Conservation (phyloP, 805 yeast species). For the Lachancea cidri region DNA sequence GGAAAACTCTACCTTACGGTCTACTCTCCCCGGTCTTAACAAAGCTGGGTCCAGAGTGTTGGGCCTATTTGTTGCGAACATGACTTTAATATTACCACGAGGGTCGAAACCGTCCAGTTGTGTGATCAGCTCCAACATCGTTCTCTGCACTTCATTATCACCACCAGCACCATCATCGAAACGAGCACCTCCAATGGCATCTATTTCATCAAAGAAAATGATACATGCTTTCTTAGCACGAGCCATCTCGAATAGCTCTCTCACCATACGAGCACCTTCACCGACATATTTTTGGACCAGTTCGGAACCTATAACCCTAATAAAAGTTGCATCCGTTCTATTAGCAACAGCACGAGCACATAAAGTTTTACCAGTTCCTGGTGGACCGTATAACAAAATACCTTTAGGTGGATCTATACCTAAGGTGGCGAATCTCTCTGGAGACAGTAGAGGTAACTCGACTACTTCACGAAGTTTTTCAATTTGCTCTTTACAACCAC, state of each 20-base stretch:
- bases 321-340: constrained; percentile 97
- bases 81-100: constrained; percentile 96
- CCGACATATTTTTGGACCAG: constrained; percentile 98
- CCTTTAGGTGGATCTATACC: constrained; percentile 99
- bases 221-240: constrained; percentile 97
- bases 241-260: constrained; percentile 98
- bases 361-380: constrained; percentile 97
- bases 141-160: constrained; percentile 97
- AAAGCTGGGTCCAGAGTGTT: constrained; percentile 97
- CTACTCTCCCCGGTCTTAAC: constrained; percentile 97
- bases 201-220: constrained; percentile 96
- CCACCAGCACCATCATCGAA: constrained; percentile 99
- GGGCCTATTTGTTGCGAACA: constrained; percentile 99
- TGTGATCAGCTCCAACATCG: constrained; percentile 96
- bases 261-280: constrained; percentile 99
- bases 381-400: constrained; percentile 92
- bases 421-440: constrained; percentile 92
- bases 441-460: constrained; percentile 86
- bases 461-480: constrained; percentile 96
- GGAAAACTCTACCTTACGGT: constrained; percentile 95
- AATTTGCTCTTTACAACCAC: constrained; percentile 98
- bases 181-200: constrained; percentile 99
- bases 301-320: constrained; percentile 97
- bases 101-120: constrained; percentile 99
- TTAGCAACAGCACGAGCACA: constrained; percentile 99